These are phyloP conservation scores for Porpolomopsis calyptriformis DNA, from an alignment of 768 basidiomycete species.

Conservation along the genomic window DNA sequence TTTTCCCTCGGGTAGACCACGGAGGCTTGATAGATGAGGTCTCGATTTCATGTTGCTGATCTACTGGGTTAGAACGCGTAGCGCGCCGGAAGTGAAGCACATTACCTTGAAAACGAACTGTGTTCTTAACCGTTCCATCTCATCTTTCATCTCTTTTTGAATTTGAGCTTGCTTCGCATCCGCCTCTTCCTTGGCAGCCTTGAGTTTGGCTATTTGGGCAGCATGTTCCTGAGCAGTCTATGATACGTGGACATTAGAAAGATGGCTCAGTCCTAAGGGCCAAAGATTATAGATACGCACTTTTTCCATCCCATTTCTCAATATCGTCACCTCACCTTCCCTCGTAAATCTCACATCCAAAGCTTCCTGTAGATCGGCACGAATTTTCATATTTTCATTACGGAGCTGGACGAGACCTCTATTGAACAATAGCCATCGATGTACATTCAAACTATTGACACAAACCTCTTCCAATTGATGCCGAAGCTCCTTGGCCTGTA, in stretches of 20 bases:
- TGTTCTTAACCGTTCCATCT: constrained; percentile 60
- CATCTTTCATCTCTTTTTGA: constrained; percentile 54
- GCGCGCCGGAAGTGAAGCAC: constrained; percentile 3
- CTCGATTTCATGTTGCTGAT: constrained; percentile 61
- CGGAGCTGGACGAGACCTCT: constrained; percentile 31
- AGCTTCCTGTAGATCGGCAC: constrained; percentile 35
- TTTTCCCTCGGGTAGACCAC: constrained; percentile 35
- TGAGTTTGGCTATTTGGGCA: constrained; percentile 44
- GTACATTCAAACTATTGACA: constrained; percentile 25
- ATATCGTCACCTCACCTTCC: constrained; percentile 60
- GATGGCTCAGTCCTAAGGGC: too few species aligned
- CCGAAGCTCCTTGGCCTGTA: constrained; percentile 2
- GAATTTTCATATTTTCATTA: constrained; percentile 37
- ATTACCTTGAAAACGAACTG: constrained; percentile 60
- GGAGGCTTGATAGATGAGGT: constrained; percentile 41
- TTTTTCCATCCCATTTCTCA: constrained; percentile 60
- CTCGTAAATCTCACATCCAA: constrained; percentile 43
- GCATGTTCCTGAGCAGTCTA: constrained; percentile 52
- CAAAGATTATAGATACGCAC: constrained; percentile 22
- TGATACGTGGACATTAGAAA: constrained; percentile 4
- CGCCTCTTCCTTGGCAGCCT: constrained; percentile 48
- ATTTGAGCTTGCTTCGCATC: constrained; percentile 44
- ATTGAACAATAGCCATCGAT: background rate
- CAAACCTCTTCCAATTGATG: constrained; percentile 20
- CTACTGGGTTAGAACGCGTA: constrained; percentile 4